Evolutionary conservation across 768 basidiomycete genomes (phyloP), one percentile per base, ranked within the genome.

Genomic region (Crucibulum laeve): DNA sequence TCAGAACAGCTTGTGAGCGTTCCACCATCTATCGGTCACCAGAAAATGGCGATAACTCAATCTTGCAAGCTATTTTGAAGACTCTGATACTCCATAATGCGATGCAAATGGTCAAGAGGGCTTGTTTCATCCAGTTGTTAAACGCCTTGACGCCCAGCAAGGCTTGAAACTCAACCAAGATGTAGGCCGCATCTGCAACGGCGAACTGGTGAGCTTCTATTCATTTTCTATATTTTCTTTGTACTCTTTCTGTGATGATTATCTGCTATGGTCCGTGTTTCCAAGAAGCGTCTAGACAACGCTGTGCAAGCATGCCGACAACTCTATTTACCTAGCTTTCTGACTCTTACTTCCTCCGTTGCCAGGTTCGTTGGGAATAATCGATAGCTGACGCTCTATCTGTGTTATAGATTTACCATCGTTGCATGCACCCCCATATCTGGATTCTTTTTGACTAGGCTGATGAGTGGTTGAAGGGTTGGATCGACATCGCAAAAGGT

Each of bases 231-330:
- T 21, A 14, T 37, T 37, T 37, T 21, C 8, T 30, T 25, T 38
- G 28, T 52, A 49, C 45, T 45, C 53, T 46, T 38, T 46, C 49
- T 57, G 54, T 76, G 84, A 90, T 87, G 87, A 88, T 64, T 65
- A 50, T 60, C 52, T 62, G 86, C 86, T 87, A 87, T 90, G 90
- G 89, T 91, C 88, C 89, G 89, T 90, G 88, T 91, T 91, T 87
- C 89, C 79, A 82, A 91, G 86, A 81, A 79, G 85, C 82, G 87
- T 82, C 73, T 84, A 92, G 89, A 91, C 84, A 87, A 78, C 87
- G 84, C 85, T 80, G 77, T 67, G 68, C 67, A 71, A 77, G 63
- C 63, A 70, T 89, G 87, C 84, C 71, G 87, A 90, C 56, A 86
- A 58, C 55, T 49, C 52, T 55, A 14, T 19, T 60, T 61, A 74